These are phyloP conservation scores for Aureobasidium musti DNA, from an alignment of 2,329 filamentous ascomycete genomes.

Conservation along the genomic window DNA sequence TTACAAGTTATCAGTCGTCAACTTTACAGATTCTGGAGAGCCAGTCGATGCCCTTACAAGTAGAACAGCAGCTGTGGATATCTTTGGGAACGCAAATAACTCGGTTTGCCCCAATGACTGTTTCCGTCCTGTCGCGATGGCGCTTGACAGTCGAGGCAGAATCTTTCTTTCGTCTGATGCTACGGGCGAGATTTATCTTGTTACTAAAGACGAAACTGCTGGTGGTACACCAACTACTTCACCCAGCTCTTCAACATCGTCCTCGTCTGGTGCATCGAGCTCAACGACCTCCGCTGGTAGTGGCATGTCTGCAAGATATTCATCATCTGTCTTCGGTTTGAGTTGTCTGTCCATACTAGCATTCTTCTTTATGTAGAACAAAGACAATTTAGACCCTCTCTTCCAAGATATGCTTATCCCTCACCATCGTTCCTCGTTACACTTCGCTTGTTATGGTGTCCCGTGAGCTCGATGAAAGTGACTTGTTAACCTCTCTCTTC, in stretches of 20 bases:
- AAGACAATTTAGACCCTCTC: neutral
- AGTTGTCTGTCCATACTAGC: neutral
- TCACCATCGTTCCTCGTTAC: too few relatives aligned
- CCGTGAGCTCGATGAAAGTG: too few relatives aligned
- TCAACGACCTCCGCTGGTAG: neutral
- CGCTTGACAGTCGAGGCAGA: slow-evolving; percentile 53
- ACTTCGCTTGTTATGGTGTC: too few relatives aligned
- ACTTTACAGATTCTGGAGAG: slow-evolving; percentile 49
- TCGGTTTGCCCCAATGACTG: slow-evolving; percentile 58
- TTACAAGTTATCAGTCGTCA: slow-evolving; percentile 54
- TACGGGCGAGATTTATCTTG: slow-evolving; percentile 66
- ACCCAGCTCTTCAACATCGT: neutral
- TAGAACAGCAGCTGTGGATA: slow-evolving; percentile 50
- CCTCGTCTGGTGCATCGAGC: neutral
- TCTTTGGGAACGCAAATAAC: slow-evolving; percentile 59
- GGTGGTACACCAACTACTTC: neutral
- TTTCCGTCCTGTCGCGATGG: slow-evolving; percentile 64
- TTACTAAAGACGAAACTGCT: neutral
- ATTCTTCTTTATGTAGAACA: neutral
- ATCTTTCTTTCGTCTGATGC: slow-evolving; percentile 65
- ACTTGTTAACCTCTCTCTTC: too few relatives aligned
- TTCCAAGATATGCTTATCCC: too few relatives aligned
- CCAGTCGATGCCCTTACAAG: slow-evolving; percentile 51
- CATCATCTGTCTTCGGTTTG: neutral
- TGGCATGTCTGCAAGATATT: neutral